Percentiles rank a stretch among this genome's conserved stretches.
Conservation (phyloP, 2,329 filamentous ascomycete species). For the Fusarium nygamai region DNA sequence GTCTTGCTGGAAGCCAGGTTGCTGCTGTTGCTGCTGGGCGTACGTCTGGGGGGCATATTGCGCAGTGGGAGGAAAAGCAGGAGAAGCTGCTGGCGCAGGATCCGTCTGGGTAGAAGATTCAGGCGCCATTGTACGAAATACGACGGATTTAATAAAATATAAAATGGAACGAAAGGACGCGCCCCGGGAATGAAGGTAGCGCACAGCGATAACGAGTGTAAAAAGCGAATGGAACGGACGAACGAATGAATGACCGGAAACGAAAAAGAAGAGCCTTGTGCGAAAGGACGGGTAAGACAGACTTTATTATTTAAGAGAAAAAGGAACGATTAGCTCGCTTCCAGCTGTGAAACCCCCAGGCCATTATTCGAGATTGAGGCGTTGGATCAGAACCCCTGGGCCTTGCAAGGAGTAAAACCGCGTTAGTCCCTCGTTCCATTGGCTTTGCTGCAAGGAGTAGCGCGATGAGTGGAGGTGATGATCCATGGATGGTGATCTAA, state of each 20-base stretch:
- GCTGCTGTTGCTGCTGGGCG: slow-evolving; percentile 22
- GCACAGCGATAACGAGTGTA: slow-evolving; percentile 17
- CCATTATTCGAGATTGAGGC: slow-evolving; percentile 5
- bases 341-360: slow-evolving; percentile 10
- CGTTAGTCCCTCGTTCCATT: slow-evolving; percentile 20
- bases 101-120: slow-evolving; percentile 38
- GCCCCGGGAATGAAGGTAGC: background rate
- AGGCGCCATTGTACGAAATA: slow-evolving; percentile 32
- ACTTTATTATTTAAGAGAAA: slow-evolving; percentile 20
- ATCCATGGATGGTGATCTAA: slow-evolving; percentile 18
- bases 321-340: slow-evolving; percentile 1
- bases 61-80: slow-evolving; percentile 19
- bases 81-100: slow-evolving; percentile 12
- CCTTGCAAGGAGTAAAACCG: slow-evolving; percentile 5
- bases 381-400: slow-evolving; percentile 10
- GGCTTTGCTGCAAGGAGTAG: background rate
- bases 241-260: slow-evolving; percentile 13
- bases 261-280: background rate
- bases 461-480: slow-evolving; percentile 1
- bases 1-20: slow-evolving; percentile 31
- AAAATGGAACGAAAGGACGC: background rate
- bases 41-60: slow-evolving; percentile 19
- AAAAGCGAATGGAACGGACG: background rate
- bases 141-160: background rate
- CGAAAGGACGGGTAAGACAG: slow-evolving; percentile 1